phyloP scores from a whole-genome alignment of 164 flowering plant species.

The Nymphaea colorata region DNA sequence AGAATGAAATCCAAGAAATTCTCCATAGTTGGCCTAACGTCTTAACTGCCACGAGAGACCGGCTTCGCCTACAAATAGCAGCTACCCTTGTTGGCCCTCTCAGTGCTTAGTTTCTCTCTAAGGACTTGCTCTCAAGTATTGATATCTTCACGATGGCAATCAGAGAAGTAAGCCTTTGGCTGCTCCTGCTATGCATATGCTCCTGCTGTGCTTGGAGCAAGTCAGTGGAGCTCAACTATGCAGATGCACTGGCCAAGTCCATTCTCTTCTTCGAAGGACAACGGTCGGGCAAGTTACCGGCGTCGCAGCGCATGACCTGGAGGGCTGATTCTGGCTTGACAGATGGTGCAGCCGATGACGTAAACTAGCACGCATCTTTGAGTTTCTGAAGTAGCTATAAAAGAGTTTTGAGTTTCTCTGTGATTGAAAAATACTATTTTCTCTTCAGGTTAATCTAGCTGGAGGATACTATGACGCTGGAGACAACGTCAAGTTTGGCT shows the following conservation, averaged over 20 bases:
- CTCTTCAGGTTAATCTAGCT: conserved; percentile 63
- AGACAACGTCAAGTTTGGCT: conserved; percentile 81
- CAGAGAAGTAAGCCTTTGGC: conserved; percentile 1
- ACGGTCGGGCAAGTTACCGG: conserved; percentile 70
- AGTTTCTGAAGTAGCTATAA: not conserved
- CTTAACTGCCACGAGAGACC: conserved; percentile 19
- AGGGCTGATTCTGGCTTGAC: conserved; percentile 61
- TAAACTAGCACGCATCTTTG: conserved; percentile 4
- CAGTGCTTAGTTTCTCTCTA: not conserved
- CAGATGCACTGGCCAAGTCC: conserved; percentile 63
- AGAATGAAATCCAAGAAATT: too few species aligned
- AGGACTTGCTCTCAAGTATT: not conserved
- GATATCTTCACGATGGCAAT: not conserved
- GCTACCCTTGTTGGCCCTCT: not conserved
- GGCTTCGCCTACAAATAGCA: conserved; percentile 17
- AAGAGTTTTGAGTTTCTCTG: not conserved
- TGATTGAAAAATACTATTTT: not conserved
- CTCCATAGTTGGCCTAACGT: conserved; percentile 10
- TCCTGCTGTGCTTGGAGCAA: conserved; percentile 10
- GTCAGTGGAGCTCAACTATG: conserved; percentile 35
- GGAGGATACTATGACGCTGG: conserved; percentile 98
- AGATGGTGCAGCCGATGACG: conserved; percentile 65
- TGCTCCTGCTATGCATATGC: conserved; percentile 11
- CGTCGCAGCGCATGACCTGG: conserved; percentile 62
- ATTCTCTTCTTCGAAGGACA: conserved; percentile 88